Percentiles rank a stretch among this genome's conserved stretches.
Conservation (phyloP, 768 basidiomycete species). For the Lactifluus subvellereus region DNA sequence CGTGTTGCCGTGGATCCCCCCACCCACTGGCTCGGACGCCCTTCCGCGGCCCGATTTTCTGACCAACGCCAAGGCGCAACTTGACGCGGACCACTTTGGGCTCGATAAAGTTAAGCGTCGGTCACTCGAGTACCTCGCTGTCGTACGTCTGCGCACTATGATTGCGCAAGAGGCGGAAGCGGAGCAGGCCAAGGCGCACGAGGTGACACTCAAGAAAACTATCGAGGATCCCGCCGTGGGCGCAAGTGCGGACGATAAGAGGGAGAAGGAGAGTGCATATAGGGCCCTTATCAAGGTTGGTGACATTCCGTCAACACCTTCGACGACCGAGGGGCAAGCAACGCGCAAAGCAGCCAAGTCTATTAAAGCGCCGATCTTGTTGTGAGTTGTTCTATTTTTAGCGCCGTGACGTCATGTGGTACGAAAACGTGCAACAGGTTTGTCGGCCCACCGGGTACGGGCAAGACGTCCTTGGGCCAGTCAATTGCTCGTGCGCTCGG, state of each 20-base stretch:
- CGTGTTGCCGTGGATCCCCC: conserved; percentile 74
- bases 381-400: conserved; percentile 36
- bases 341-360: conserved; percentile 31
- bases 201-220: conserved; percentile 23
- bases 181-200: conserved; percentile 17
- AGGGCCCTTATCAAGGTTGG: conserved; percentile 13
- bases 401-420: background rate
- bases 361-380: conserved; percentile 67
- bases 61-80: conserved; percentile 62
- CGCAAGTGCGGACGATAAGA: conserved; percentile 17
- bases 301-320: background rate
- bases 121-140: conserved; percentile 86
- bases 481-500: conserved; percentile 79
- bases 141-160: conserved; percentile 50
- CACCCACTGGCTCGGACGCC: conserved; percentile 32
- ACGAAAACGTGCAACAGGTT: conserved; percentile 42
- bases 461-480: conserved; percentile 88
- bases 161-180: conserved; percentile 19
- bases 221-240: conserved; percentile 16
- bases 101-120: conserved; percentile 90
- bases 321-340: conserved; percentile 14
- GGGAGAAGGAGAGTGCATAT: background rate
- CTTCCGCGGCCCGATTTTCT: conserved; percentile 58
- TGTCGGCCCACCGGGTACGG: conserved; percentile 86
- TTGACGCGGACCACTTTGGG: conserved; percentile 89